These are phyloP conservation scores for Aspergillus carlsbadensis DNA, from an alignment of 495 filamentous ascomycete species.

Conservation along the genomic window DNA sequence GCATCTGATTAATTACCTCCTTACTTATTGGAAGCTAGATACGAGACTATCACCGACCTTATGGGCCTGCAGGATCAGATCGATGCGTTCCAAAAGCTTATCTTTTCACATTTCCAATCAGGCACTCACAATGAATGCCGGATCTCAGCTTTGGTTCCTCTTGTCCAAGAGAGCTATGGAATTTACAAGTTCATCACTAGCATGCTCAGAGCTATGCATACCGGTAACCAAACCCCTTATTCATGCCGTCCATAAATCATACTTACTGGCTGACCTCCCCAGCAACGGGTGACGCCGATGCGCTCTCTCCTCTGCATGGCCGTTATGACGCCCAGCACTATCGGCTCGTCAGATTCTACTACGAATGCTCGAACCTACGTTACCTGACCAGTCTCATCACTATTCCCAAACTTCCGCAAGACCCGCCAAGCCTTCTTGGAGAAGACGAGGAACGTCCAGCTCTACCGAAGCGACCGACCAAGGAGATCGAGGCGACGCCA, in stretches of 20 bases:
- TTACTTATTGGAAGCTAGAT: constrained; percentile 49
- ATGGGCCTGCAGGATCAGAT: constrained; percentile 98
- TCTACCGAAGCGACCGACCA: constrained; percentile 74
- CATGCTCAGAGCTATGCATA: constrained; percentile 96
- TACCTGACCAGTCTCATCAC: constrained; percentile 96
- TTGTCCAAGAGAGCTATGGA: constrained; percentile 97
- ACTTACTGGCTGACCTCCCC: constrained; percentile 16
- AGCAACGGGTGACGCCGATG: constrained; percentile 94
- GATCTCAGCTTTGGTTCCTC: constrained; percentile 87
- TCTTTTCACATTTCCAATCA: constrained; percentile 91
- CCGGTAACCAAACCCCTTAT: constrained; percentile 55
- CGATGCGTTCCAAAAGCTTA: constrained; percentile 94
- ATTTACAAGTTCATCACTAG: constrained; percentile 96
- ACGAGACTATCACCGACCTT: constrained; percentile 94
- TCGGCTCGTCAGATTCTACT: constrained; percentile 95
- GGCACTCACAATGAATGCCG: constrained; percentile 94
- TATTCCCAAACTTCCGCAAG: constrained; percentile 91
- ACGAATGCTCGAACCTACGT: constrained; percentile 95
- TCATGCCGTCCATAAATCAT: not conserved
- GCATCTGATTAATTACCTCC: not conserved
- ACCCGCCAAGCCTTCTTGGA: constrained; percentile 82
- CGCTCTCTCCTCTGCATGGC: constrained; percentile 81
- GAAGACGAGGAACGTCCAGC: constrained; percentile 83
- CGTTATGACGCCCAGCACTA: constrained; percentile 95
- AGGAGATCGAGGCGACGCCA: constrained; percentile 57